These are phyloP conservation scores for Syzygium aromaticum DNA, from an alignment of 345 rosid species.

Conservation along the genomic window DNA sequence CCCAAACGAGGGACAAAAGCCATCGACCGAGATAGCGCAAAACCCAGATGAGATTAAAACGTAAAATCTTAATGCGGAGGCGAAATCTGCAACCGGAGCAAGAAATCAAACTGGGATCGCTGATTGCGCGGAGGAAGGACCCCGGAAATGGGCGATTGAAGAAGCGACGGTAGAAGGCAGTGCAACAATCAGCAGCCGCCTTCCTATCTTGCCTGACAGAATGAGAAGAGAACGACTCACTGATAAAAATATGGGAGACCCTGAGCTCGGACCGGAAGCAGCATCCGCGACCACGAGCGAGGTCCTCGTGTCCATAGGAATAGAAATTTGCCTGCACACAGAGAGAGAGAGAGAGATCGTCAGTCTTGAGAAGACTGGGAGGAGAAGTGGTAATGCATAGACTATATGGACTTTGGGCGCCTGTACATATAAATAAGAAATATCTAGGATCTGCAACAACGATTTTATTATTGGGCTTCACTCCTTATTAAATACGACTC, in stretches of 20 bases:
- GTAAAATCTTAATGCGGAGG: not conserved
- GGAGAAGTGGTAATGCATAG: not conserved
- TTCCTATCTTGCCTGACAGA: not conserved
- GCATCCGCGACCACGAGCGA: not conserved
- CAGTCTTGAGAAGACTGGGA: not conserved
- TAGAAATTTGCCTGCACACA: not conserved
- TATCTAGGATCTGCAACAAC: not conserved
- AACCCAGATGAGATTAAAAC: not conserved
- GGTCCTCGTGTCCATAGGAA: not conserved
- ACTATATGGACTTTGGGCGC: not conserved
- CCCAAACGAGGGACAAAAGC: not conserved
- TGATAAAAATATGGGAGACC: not conserved
- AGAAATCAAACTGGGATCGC: not conserved
- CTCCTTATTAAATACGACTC: not conserved
- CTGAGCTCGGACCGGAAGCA: not conserved
- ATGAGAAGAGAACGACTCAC: not conserved
- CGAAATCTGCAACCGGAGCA: not conserved
- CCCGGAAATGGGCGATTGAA: not conserved
- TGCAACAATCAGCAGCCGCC: not conserved
- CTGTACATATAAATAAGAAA: not conserved
- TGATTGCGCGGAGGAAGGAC: not conserved
- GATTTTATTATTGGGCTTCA: not conserved
- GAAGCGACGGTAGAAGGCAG: not conserved
- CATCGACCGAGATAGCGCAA: not conserved
- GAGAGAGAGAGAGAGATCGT: not conserved